Base-by-base conservation (phyloP, 441 rosid genomes). In the Adansonia gregorii region DNA sequence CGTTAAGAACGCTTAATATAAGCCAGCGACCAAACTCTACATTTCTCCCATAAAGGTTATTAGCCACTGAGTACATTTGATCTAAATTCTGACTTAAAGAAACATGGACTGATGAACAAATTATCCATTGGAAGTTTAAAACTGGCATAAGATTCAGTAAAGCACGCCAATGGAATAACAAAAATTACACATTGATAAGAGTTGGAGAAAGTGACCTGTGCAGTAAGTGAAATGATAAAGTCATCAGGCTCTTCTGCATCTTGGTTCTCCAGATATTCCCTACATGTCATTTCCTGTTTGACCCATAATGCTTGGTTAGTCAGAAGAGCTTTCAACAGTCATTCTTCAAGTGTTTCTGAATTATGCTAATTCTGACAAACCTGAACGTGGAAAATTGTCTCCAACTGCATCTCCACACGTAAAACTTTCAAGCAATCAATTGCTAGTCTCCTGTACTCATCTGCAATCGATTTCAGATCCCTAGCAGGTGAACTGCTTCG, bases 171-270 rank as follows among this genome's bases (percentile, higher is more conserved):
- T 17, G 55, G 20, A 63, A 67, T 31, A 27, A 8, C 54, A 8
- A 46, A 52, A 10, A 58, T 6, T 48, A 52, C 31, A 56, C 22
- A 56, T 15, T 9, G 67, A 31, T 65, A 70, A 31, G 51, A 61
- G 67, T 11, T 61, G 45, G 67, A 78, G 83, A 77, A 45, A 81
- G 80, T 27, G 49, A 96, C 99, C 98, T 92, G 93, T 72, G 99
- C 88, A 78, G 92, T 91, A 24, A 97, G 93, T 76, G 98, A 88
- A 85, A 94, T 89, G 58, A 97, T 86, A 74, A 92, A 97, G 87
- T 94, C 95, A 78, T 97, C 99, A 6, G 99, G 99, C 87, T 97
- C 99, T 86, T 97, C 98, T 4, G 98, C 94, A 83, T 97, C 98
- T 77, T 90, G 95, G 82, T 94, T 98, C 79, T 94, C 99, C 78